Conservation (phyloP, 768 basidiomycete species). For the Mycena filopes region DNA sequence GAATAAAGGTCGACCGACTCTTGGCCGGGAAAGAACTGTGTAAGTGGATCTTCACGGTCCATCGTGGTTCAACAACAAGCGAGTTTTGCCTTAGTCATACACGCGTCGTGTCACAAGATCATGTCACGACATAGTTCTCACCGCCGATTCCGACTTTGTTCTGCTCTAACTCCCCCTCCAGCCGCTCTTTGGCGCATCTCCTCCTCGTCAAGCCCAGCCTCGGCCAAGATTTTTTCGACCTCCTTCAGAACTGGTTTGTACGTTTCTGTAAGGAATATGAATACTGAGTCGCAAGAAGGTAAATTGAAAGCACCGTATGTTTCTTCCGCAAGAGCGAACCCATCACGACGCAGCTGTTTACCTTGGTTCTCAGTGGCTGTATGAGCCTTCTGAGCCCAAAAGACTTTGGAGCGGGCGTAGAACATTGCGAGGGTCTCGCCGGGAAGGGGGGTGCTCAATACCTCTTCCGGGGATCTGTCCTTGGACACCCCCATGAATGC, state of each 20-base stretch:
- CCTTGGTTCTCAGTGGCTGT: slow-evolving; percentile 71
- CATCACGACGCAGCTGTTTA: slow-evolving; percentile 81
- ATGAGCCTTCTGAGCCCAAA: slow-evolving; percentile 83
- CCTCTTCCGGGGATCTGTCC: slow-evolving; percentile 75
- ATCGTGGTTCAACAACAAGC: slow-evolving; percentile 48
- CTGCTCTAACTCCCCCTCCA: slow-evolving; percentile 47
- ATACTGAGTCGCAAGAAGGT: neutral
- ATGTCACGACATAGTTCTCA: slow-evolving; percentile 27
- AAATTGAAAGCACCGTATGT: slow-evolving; percentile 65
- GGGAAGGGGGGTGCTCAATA: slow-evolving; percentile 81
- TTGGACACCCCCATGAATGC: slow-evolving; percentile 71
- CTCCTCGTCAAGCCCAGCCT: slow-evolving; percentile 87
- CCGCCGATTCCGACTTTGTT: slow-evolving; percentile 64
- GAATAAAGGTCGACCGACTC: slow-evolving; percentile 82
- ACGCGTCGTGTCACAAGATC: slow-evolving; percentile 26
- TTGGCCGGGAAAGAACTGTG: slow-evolving; percentile 80
- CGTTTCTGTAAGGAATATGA: slow-evolving; percentile 53
- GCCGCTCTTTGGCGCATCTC: slow-evolving; percentile 74
- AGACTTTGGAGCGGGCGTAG: slow-evolving; percentile 83
- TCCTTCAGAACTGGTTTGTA: slow-evolving; percentile 88
- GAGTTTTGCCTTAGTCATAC: slow-evolving; percentile 24
- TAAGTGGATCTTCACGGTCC: slow-evolving; percentile 75
- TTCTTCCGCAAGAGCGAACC: slow-evolving; percentile 79
- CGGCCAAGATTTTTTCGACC: slow-evolving; percentile 83
- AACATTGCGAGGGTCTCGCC: slow-evolving; percentile 88